Evolutionary conservation across 148 eudicot genomes (phyloP).

Genomic region (Spergularia marina): DNA sequence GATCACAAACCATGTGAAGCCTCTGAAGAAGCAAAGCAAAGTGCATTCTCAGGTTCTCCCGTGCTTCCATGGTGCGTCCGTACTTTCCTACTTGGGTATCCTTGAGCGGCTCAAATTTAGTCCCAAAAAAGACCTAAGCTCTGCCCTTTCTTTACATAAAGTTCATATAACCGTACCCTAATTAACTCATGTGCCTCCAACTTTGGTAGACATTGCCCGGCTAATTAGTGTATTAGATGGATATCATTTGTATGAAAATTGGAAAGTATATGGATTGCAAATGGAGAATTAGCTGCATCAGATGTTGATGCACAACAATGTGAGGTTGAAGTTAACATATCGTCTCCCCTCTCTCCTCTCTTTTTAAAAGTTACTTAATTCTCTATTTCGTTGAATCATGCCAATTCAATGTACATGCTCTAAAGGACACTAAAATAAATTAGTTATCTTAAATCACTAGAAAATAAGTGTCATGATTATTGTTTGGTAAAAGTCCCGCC

Average conservation of each 20-base stretch:
- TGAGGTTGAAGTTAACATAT: too few species aligned
- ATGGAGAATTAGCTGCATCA: too few species aligned
- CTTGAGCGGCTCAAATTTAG: neutral
- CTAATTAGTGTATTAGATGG: neutral
- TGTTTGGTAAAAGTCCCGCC: too few species aligned
- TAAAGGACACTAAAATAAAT: too few species aligned
- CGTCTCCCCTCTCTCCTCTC: too few species aligned
- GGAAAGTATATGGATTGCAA: neutral
- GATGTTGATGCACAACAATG: too few species aligned
- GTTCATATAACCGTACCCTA: neutral
- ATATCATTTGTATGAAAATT: neutral
- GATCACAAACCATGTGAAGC: constrained; percentile 18
- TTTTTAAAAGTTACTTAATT: too few species aligned
- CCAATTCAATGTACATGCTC: too few species aligned
- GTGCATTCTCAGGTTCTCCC: constrained; percentile 16
- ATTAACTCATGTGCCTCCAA: constrained; percentile 19
- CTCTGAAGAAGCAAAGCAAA: constrained; percentile 16
- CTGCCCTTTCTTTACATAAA: neutral
- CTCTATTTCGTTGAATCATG: too few species aligned
- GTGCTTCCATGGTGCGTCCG: constrained; percentile 4
- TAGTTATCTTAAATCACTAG: too few species aligned
- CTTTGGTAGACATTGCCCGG: neutral
- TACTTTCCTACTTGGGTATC: constrained; percentile 2
- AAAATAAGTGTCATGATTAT: too few species aligned
- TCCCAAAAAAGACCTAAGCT: neutral